Evolutionary conservation across 139 green algal species (phyloP), one percentile per base, ranked within the genome.

Genomic region (Gonium pectorale): DNA sequence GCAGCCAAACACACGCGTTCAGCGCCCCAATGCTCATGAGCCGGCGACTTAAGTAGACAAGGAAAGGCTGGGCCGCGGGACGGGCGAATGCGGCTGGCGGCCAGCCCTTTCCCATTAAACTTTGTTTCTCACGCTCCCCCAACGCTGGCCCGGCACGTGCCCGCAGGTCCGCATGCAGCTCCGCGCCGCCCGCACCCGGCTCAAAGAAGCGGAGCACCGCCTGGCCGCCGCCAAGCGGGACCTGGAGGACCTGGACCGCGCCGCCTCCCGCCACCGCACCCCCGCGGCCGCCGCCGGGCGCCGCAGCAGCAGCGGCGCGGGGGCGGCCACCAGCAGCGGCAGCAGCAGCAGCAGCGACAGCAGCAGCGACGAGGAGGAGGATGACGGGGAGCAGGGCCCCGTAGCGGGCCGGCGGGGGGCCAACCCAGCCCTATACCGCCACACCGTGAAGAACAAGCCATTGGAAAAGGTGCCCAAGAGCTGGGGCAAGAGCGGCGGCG

Each of bases 401-500:
- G 17, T 24, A 1, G 22, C 40, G 54, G 26, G 46, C 11, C 31
- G 5, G 75, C 59, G 59, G 24, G 43, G 40, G 54, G 2, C 43
- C 64, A 52, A 69, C 5, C 51, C 83, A 29, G 68, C 60, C 8
- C 7, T 35, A 22, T 89, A 89, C 70, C 70, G 64, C 17, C 60
- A 75, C 35, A 40, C 70, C 13, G 70, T 71, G 26, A 74, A 86
- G 79, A 89, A 73, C 85, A 79, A 77, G 70, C 77, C 78, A 1
- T 56, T 89, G 54, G 29, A 21, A 13, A 74, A 72, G 52, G 26
- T 82, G 19, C 72, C 72, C 22, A 38, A 22, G 4, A 80, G 35
- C 51, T 80, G 72, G 72, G n/a, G n/a, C n/a, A 80, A 80, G 72
- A 52, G 13, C 15, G 54, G 52, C 27, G 52, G 49, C 26, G 33